Conservation (phyloP, 208 protist genomes). For the Trypanosoma avium region DNA sequence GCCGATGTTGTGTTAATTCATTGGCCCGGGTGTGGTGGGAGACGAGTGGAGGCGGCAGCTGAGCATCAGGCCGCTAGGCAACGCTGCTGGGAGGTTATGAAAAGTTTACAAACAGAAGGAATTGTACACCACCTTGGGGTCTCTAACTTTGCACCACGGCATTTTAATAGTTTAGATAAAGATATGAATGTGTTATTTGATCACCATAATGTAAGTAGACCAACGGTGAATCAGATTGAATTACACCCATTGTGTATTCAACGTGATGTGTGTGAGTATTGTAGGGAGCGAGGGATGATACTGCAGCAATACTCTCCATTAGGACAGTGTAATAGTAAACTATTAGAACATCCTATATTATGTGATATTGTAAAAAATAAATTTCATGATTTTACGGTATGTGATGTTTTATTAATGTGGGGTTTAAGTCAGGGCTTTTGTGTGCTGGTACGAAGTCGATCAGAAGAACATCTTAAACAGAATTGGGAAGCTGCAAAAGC, state of each 20-base stretch:
- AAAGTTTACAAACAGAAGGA: constrained; percentile 47
- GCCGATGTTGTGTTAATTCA: constrained; percentile 79
- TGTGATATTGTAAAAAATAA: constrained; percentile 33
- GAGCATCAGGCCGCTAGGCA: constrained; percentile 53
- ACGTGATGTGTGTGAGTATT: constrained; percentile 53
- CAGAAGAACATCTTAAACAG: constrained; percentile 34
- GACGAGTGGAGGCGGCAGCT: constrained; percentile 39
- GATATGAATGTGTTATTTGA: constrained; percentile 7
- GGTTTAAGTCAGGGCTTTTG: constrained; percentile 69
- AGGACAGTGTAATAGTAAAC: constrained; percentile 41
- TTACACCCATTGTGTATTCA: constrained; percentile 85
- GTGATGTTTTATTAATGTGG: constrained; percentile 75
- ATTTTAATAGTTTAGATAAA: constrained; percentile 51
- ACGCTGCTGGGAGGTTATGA: constrained; percentile 71
- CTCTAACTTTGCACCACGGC: constrained; percentile 77
- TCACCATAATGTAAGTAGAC: not conserved
- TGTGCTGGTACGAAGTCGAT: constrained; percentile 59
- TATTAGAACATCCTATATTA: constrained; percentile 55
- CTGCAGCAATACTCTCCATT: constrained; percentile 87
- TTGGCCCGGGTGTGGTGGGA: constrained; percentile 78
- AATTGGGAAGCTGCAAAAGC: constrained; percentile 41
- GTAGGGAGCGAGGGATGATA: constrained; percentile 49
- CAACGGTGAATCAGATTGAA: constrained; percentile 80
- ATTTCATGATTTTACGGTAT: constrained; percentile 45
- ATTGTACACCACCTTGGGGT: constrained; percentile 65